Evolutionary conservation across 257 asterid species (phyloP), one percentile per base, ranked within the genome.

Genomic region (Solanum gandarillasii): DNA sequence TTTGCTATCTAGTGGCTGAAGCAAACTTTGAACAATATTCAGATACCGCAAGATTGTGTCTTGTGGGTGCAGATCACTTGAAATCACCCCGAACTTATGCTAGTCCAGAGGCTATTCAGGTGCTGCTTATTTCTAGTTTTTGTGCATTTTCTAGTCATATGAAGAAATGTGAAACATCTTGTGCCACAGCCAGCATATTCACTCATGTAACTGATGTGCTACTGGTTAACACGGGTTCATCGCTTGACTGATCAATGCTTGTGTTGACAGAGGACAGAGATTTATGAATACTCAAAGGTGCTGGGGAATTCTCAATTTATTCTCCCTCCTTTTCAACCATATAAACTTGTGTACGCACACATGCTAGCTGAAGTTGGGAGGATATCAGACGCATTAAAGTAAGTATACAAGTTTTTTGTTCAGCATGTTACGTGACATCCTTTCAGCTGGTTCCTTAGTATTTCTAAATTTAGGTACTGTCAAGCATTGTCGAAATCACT

Each of bases 311-410:
- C 99, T 83, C 99, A 97, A 93, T 97, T 94, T 71, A 92, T 93
- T 89, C 98, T 96, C 82, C 96, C 93, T 34, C 93, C 99, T 4
- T 97, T 97, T 93, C 99, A 96, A 92, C 98, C 99, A 65, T 97
- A 97, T 83, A 97, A 97, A 95, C 94, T 96, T 88, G 91, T 95
- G 34, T 97, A 97, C 85, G 99, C 99, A 4, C 93, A 90, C 89
- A 97, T 97, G 99, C 87, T 97, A 92, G 98, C 97, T 84, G 99
- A 97, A 94, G 98, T 97, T 91, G 99, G 99, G 90, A 95, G 95
- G 93, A 92, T 93, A 74, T 90, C 99, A 6, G 99, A 97, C 89
- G 97, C 98, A 81, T 88, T 94, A 29, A 96, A 95, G 99, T 96
- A 94, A 32, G 93, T 58, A 32, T 34, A 5, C 78, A 83, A 86